Base-by-base conservation (phyloP, 768 basidiomycete species). In the Tephrocybe sp. region DNA sequence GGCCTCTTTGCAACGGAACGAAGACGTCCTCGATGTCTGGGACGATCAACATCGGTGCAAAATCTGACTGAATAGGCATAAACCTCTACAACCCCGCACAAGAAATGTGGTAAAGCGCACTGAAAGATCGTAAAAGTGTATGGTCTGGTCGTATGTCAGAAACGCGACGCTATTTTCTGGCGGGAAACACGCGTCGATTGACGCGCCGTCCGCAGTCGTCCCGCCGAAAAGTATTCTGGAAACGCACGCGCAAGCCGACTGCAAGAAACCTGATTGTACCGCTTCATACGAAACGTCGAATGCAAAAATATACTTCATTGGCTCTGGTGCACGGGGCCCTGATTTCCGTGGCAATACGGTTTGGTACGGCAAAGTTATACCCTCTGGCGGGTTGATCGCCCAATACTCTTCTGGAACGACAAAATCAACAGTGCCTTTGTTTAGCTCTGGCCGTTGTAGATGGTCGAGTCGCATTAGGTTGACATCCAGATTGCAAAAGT, bases 1-100 rank as follows among this genome's bases (percentile, higher is more conserved):
- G 72, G 2, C 86, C 87, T 5, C 75, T 69, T 16, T 73, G 72
- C 19, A 92, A 64, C 0, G 97, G 97, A 1, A 89, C 67, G 67
- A 95, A 98, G 16, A 93, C 84, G 47, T 99, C 97, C n/a, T 92
- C 87, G 30, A 98, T 69, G 63, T 98, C 97, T 1, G 89, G 72
- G 8, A 98, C 79, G 36, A 98, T 80, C 36, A 95, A 73, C 76
- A 95, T 87, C 28, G 76, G 75, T 1, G 82, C 75, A 57, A 75
- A 70, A 62, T 79, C 71, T 72, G 70, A 68, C 75, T 76, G 66
- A 43, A 63, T 45, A 57, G 64, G 57, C 42, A 55, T 65, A 56
- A 66, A 64, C 44, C 49, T 53, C 53, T 19, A 43, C 49, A 54
- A n/a, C n/a, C n/a, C n/a, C 44, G 44, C 51, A 42, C 40, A 44